phyloP scores from a whole-genome alignment of 176 grass and related monocot species.

The Eragrostis curvula region DNA sequence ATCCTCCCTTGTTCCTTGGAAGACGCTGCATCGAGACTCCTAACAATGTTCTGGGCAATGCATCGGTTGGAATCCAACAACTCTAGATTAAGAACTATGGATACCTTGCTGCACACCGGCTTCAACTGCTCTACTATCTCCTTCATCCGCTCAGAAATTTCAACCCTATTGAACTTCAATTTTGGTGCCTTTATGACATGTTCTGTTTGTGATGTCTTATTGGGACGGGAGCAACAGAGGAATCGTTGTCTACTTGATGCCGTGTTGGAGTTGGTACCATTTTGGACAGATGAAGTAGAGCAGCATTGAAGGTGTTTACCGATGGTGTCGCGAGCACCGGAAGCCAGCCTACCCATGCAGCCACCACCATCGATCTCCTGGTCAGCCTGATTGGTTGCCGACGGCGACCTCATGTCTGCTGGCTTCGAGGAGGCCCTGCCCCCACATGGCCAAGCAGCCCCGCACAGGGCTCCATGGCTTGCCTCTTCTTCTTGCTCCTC shows the following conservation, averaged over 20 bases:
- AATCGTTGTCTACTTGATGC: not conserved
- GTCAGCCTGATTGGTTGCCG: not conserved
- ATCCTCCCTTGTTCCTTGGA: too few species aligned
- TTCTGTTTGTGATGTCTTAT: not conserved
- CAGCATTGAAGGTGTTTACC: conserved; percentile 1
- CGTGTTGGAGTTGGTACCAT: not conserved
- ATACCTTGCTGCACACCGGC: not conserved
- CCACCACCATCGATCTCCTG: too few species aligned
- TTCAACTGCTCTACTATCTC: not conserved
- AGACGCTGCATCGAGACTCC: not conserved
- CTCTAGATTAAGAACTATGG: not conserved
- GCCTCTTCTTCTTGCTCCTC: too few species aligned
- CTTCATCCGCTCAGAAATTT: not conserved
- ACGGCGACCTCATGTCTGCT: too few species aligned
- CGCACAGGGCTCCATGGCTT: too few species aligned
- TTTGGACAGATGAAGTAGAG: not conserved
- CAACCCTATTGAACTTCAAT: conserved; percentile 2
- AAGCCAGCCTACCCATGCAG: not conserved
- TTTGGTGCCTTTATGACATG: not conserved
- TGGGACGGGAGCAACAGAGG: not conserved
- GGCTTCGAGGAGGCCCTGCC: too few species aligned
- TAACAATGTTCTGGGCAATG: not conserved
- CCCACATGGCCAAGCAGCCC: too few species aligned
- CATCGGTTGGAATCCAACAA: not conserved
- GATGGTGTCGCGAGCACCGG: not conserved